phyloP scores from a whole-genome alignment of 371 early-diverging fungal genomes.

The Mucor saturninus region DNA sequence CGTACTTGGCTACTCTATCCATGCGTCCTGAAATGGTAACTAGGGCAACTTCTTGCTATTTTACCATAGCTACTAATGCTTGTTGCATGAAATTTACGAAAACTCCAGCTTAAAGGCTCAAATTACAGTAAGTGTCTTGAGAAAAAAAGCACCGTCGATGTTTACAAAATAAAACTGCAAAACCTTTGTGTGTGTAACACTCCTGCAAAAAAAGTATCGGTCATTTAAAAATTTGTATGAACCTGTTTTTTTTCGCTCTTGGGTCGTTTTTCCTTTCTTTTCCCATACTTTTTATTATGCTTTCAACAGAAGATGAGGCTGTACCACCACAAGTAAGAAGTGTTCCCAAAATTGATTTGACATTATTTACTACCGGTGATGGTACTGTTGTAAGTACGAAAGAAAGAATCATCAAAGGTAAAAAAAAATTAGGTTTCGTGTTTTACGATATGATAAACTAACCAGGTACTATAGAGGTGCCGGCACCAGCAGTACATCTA shows the following conservation, averaged over 20 bases:
- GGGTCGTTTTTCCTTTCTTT: neutral
- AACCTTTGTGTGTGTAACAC: neutral
- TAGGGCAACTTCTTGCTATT: no score
- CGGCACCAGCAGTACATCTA: slow-evolving; percentile 55
- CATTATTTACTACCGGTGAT: slow-evolving; percentile 74
- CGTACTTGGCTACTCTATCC: no score
- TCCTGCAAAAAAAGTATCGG: neutral
- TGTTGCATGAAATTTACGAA: no score
- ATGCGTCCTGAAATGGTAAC: no score
- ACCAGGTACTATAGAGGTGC: slow-evolving; percentile 29
- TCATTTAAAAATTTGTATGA: neutral
- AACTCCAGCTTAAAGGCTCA: no score
- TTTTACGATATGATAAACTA: neutral
- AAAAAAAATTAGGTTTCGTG: neutral
- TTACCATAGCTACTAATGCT: no score
- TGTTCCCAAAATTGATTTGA: slow-evolving; percentile 69
- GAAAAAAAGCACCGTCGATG: no score
- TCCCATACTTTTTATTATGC: slow-evolving; percentile 6
- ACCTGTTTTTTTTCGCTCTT: neutral
- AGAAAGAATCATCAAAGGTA: slow-evolving; percentile 79
- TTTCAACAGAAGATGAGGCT: neutral
- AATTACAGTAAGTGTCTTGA: no score
- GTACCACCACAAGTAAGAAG: neutral
- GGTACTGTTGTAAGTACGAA: slow-evolving; percentile 75
- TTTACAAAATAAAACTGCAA: no score